Base-by-base conservation (phyloP, 164 flowering plant genomes). In the Umbellularia californica region DNA sequence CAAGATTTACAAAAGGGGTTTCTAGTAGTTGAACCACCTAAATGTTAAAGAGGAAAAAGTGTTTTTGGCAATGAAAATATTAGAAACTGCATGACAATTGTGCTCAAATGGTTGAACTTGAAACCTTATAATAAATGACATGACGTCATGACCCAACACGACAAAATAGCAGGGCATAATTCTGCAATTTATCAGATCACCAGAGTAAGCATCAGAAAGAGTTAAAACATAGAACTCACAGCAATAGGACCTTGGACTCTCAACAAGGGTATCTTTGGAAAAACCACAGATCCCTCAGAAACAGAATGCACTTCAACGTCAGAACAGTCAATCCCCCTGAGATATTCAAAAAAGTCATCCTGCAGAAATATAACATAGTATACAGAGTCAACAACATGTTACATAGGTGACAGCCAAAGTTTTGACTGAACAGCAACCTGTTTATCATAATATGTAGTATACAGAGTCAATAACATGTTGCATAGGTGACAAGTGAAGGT, bases 221-320 rank as follows among this genome's bases (percentile, higher is more conserved):
- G 15, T 27, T 22, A 35, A 55, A 63, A 70, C 27, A 65, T 35
- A 58, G 41, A 52, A 93, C 99, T 90, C 78, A 96, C 99, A 70
- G 95, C 92, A 72, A 91, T 66, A 60, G 98, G 96, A 50, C 99
- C 99, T 88, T 90, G 97, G 81, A 96, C 81, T 80, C 98, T 90
- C 84, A 96, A 20, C 70, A 96, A 82, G 30, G 99, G 99, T 50
- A 92, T 89, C 83, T 90, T 91, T 17, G 99, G 99, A 74, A 94
- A 96, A 77, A 94, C 98, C 83, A 88, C 94, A 3, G 92, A 84
- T 67, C 99, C 99, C 84, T 96, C 99, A 50, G 94, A 58, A 81
- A 90, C 72, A 74, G 97, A 86, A 87, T 90, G 87, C 66, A 96
- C 92, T 86, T 92, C 97, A 79, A 96, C 89, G 76, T 89, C 94